Evolutionary conservation across 257 asterid species (phyloP), one percentile per base, ranked within the genome.

Genomic region (Solanum pennellii): DNA sequence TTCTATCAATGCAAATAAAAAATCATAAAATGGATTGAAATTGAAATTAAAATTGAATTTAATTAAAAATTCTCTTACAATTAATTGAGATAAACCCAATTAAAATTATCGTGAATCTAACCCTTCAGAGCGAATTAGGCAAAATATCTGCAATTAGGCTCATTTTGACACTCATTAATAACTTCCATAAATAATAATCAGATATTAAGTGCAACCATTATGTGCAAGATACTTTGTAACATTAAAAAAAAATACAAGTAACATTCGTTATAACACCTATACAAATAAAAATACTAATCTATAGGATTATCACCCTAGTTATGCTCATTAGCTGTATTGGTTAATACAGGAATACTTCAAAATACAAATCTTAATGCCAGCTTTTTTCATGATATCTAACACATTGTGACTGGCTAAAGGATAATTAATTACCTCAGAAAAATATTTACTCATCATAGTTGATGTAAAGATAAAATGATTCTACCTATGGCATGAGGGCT

Each of bases 311-410:
- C 47, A 73, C 49, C 29, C 49, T 4, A 65, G 16, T 13, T 65
- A 35, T 5, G 82, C 10, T 73, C 47, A 73, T 37, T 18, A 35
- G 49, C 82, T 73, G 5, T 73, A 47, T 91, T 94, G 95, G 87
- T 87, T 89, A 72, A 90, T 33, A 88, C 52, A 80, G 84, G 52
- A 74, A 6, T 37, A 9, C 83, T 87, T 79, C 86, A 82, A 69
- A 88, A 86, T 66, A 88, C 91, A 86, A 89, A 89, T 91, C 93
- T 87, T 92, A 79, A 87, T 84, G 89, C 86, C 80, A 88, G 87
- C 88, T 39, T 90, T 89, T 89, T 65, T 6, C 86, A 89, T 86
- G 86, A 89, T 89, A 87, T 87, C 90, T 42, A 79, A 52, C 60
- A 91, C 92, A 42, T 88, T 86, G 87, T 37, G 82, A 87, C 27